A percentile compares a stretch with the other conserved stretches of the same genome.
Evolutionary conservation across 768 basidiomycete species (phyloP).

Genomic region (Thelephora aurantiotincta): DNA sequence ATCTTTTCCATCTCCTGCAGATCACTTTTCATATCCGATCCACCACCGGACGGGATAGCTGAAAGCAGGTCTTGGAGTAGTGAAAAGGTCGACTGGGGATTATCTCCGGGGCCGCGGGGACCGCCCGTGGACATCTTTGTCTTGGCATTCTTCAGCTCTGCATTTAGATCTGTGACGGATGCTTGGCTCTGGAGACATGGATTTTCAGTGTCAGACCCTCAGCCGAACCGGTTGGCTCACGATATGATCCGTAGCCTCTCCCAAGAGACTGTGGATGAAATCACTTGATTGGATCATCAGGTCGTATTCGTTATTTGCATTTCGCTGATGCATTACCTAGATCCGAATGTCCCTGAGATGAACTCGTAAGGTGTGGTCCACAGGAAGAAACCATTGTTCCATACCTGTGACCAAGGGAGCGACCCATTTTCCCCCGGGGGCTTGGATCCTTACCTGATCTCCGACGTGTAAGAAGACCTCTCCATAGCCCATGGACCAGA

Average conservation of each 20-base stretch:
- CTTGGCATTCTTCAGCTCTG: slow-evolving; percentile 60
- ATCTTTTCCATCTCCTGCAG: slow-evolving; percentile 63
- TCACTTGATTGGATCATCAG: slow-evolving; percentile 27
- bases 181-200: slow-evolving; percentile 26
- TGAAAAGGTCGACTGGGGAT: slow-evolving; percentile 17
- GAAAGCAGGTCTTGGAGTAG: slow-evolving; percentile 44
- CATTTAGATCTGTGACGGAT: slow-evolving; percentile 78
- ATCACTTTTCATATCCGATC: slow-evolving; percentile 54
- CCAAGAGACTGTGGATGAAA: slow-evolving; percentile 65
- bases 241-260: slow-evolving; percentile 55
- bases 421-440: slow-evolving; percentile 61
- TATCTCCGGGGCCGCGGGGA: slow-evolving; percentile 16
- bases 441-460: slow-evolving; percentile 57
- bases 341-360: slow-evolving; percentile 54
- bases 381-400: slow-evolving; percentile 2
- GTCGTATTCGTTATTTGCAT: background rate
- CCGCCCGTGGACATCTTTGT: slow-evolving; percentile 25
- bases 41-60: slow-evolving; percentile 46
- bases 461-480: slow-evolving; percentile 85
- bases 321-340: slow-evolving; percentile 8
- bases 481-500: slow-evolving; percentile 57
- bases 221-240: slow-evolving; percentile 18
- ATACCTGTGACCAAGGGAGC: slow-evolving; percentile 71
- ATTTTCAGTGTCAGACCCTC: background rate
- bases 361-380: slow-evolving; percentile 1